A percentile compares a stretch with the other conserved stretches of the same genome.
Conservation (phyloP, 2,329 filamentous ascomycete genomes). For the Alternaria gansuensis region DNA sequence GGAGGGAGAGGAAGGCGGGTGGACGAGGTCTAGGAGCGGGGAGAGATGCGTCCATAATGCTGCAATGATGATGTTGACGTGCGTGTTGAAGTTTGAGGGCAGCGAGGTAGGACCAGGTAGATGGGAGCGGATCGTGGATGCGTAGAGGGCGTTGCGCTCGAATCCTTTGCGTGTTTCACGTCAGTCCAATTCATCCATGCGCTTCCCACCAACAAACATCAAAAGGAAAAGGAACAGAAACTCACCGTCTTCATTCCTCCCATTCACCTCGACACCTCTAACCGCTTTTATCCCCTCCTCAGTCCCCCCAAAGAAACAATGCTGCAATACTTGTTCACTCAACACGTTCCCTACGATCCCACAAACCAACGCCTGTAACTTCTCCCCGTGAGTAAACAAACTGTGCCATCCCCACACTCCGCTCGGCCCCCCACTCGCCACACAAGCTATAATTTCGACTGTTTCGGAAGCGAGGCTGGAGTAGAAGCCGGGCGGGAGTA, state of each 20-base stretch:
- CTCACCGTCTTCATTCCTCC: conserved; percentile 38
- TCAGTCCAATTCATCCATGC: conserved; percentile 29
- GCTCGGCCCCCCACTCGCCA: conserved; percentile 38
- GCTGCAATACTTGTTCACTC: conserved; percentile 42
- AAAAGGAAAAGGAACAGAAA: not conserved
- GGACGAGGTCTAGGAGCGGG: conserved; percentile 28
- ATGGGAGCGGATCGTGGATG: conserved; percentile 16
- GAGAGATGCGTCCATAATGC: conserved; percentile 34
- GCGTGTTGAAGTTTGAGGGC: conserved; percentile 36
- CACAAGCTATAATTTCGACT: conserved; percentile 34
- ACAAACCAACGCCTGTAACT: conserved; percentile 35
- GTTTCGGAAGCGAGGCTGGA: conserved; percentile 27
- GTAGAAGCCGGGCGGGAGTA: conserved; percentile 13
- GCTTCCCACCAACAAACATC: conserved; percentile 7
- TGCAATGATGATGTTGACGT: conserved; percentile 29
- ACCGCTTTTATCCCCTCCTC: conserved; percentile 5
- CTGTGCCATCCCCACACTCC: conserved; percentile 37
- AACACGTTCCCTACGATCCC: conserved; percentile 45
- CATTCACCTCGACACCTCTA: conserved; percentile 19
- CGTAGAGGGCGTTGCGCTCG: conserved; percentile 29
- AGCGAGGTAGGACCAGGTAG: conserved; percentile 14
- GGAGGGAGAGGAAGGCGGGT: not conserved
- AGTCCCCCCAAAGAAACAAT: conserved; percentile 37
- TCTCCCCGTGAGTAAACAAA: conserved; percentile 32
- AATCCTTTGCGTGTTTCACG: conserved; percentile 26